phyloP scores from a whole-genome alignment of 2,329 filamentous ascomycete genomes.

The Aureobasidium sp. region DNA sequence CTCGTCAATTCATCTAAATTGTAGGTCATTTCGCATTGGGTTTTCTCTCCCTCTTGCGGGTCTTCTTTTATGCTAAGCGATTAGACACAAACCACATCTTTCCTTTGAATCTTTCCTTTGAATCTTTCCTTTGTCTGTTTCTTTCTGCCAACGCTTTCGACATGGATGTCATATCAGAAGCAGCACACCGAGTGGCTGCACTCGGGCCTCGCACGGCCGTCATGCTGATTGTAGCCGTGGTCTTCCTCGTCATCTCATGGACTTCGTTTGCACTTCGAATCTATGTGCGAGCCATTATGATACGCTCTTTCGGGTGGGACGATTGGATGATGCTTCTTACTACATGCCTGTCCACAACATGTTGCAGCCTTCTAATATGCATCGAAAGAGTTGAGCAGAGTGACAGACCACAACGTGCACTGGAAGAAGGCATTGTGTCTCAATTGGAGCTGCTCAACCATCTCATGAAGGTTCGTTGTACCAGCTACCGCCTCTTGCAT shows the following conservation, averaged over 20 bases:
- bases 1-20: background rate
- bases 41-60: background rate
- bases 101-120: background rate
- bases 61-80: background rate
- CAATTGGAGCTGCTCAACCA: background rate
- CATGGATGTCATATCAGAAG: background rate
- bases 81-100: background rate
- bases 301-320: conserved; percentile 1
- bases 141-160: background rate
- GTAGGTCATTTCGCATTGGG: background rate
- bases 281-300: conserved; percentile 11
- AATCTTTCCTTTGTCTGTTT: background rate
- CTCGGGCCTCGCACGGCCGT: background rate
- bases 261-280: conserved; percentile 10
- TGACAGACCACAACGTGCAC: background rate
- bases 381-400: background rate
- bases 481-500: background rate
- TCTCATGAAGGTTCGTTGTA: background rate
- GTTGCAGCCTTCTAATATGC: background rate
- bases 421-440: background rate
- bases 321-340: conserved; percentile 6
- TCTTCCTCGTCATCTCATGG: conserved; percentile 12
- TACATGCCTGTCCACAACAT: background rate
- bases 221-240: background rate
- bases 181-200: background rate